Conservation (phyloP, 2,329 filamentous ascomycete species). For the Nannizziopsis barbatae region DNA sequence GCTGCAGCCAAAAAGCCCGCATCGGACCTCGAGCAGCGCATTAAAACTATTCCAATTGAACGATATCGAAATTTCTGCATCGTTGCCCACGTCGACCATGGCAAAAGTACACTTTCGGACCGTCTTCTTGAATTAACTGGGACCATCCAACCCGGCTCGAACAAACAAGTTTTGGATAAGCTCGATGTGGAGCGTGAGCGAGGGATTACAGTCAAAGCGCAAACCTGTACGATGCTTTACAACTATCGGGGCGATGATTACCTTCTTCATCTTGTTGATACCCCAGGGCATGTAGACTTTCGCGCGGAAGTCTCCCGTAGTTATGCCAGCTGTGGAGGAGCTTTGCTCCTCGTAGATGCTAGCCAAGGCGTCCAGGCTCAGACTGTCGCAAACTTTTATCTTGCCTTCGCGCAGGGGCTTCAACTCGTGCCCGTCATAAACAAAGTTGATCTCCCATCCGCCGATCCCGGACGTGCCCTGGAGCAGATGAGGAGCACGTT, state of each 20-base stretch:
- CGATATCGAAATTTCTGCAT: slow-evolving; percentile 88
- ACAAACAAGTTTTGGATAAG: slow-evolving; percentile 95
- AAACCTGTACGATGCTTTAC: slow-evolving; percentile 97
- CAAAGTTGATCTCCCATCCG: slow-evolving; percentile 86
- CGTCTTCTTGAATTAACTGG: slow-evolving; percentile 86
- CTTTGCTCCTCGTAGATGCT: slow-evolving; percentile 83
- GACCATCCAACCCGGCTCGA: slow-evolving; percentile 72
- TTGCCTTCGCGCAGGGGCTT: slow-evolving; percentile 85
- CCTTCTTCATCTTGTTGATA: slow-evolving; percentile 88
- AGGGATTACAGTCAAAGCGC: slow-evolving; percentile 96
- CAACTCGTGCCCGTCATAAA: slow-evolving; percentile 85
- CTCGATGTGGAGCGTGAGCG: slow-evolving; percentile 92
- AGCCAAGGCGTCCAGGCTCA: slow-evolving; percentile 95
- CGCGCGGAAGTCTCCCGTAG: slow-evolving; percentile 89
- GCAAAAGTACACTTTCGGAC: slow-evolving; percentile 91
- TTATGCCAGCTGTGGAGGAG: slow-evolving; percentile 91
- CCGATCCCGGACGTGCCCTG: slow-evolving; percentile 74
- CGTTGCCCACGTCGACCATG: slow-evolving; percentile 96
- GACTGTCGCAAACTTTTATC: slow-evolving; percentile 96
- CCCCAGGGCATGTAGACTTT: slow-evolving; percentile 95
- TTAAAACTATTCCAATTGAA: slow-evolving; percentile 41
- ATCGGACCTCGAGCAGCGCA: slow-evolving; percentile 48
- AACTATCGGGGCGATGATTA: slow-evolving; percentile 78
- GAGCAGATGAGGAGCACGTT: slow-evolving; percentile 79
- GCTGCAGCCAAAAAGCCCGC: slow-evolving; percentile 21